Percentiles rank a stretch among this genome's conserved stretches.
phyloP scores from a whole-genome alignment of 2,329 filamentous ascomycete genomes.

The Ilyonectria mors-panacis region DNA sequence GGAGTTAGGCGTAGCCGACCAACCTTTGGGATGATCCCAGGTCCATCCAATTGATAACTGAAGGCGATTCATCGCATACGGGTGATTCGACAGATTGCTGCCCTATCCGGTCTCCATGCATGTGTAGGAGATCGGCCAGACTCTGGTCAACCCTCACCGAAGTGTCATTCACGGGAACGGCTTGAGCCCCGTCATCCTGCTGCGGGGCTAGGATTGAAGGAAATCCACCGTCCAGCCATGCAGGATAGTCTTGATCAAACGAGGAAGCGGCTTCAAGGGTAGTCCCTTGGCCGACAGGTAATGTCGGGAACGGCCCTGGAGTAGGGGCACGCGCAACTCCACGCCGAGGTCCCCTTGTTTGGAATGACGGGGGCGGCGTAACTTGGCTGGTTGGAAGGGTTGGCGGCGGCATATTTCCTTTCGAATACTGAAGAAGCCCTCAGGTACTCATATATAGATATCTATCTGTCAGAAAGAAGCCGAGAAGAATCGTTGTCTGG shows the following conservation, averaged over 20 bases:
- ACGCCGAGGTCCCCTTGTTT: background rate
- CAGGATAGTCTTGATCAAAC: background rate
- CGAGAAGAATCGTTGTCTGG: background rate
- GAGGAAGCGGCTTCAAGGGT: background rate
- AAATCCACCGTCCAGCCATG: background rate
- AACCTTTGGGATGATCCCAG: background rate
- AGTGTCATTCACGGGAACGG: background rate
- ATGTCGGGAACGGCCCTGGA: conserved; percentile 2
- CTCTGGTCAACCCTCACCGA: background rate
- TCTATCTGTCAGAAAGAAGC: background rate
- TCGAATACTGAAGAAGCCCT: background rate
- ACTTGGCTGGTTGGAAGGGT: background rate
- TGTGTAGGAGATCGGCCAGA: background rate
- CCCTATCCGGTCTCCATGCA: background rate
- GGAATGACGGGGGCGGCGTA: background rate
- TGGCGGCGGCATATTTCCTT: background rate
- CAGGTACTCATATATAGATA: background rate
- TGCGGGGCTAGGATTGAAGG: background rate
- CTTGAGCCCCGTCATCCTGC: background rate
- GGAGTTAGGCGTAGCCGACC: background rate
- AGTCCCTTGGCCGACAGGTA: background rate
- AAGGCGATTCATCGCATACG: background rate
- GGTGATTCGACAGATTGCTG: background rate
- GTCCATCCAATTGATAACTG: background rate
- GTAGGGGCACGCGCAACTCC: conserved; percentile 3